Base-by-base conservation (phyloP, 1,284 basidiomycete species). In the Athelia sp. region DNA sequence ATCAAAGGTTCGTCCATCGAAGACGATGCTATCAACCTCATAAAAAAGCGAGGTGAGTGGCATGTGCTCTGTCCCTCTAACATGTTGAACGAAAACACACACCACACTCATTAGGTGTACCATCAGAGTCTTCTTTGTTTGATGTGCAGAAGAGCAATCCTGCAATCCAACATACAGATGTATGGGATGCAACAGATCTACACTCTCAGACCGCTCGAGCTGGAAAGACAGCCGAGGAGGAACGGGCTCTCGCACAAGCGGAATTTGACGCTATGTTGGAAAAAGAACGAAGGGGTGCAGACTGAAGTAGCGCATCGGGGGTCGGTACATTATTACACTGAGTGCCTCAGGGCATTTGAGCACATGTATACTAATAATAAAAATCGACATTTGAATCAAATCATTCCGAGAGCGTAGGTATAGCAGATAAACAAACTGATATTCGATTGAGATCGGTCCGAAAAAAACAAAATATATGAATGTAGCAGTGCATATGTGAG, bases 211-310 rank as follows among this genome's bases (percentile, higher is more conserved):
- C 51, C 59, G 63, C 14, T 29, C 6, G 26, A 50, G 60, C 14
- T 40, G 35, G 50, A 49, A 45, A 45, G 42, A 55, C 43, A 29
- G 51, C 55, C 23, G 43, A 50, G 45, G 49, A 47, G 14, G 61
- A 63, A 31, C 61, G 70, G 38, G 61, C 66, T 3, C 45, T 56
- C 1, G 78, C 78, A 31, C 81, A 84, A 56, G 80, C 73, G 4
- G 66, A 65, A 50, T 84, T 84, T 53, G 78, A 84, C 53, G 78
- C 77, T 19, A 57, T 83, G 52, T 54, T 84, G 43, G 82, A 84
- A 54, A 72, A 69, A 14, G 81, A 84, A 56, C 70, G 81, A 52
- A 73, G 66, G 52, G 64, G 61, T 6, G 26, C 13, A 29, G 26
- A 29, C 13, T 29, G 26, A 29, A 13, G 26, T 29, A 29, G 26